Conservation (phyloP, 2,329 filamentous ascomycete genomes). For the Colletotrichum melonis region DNA sequence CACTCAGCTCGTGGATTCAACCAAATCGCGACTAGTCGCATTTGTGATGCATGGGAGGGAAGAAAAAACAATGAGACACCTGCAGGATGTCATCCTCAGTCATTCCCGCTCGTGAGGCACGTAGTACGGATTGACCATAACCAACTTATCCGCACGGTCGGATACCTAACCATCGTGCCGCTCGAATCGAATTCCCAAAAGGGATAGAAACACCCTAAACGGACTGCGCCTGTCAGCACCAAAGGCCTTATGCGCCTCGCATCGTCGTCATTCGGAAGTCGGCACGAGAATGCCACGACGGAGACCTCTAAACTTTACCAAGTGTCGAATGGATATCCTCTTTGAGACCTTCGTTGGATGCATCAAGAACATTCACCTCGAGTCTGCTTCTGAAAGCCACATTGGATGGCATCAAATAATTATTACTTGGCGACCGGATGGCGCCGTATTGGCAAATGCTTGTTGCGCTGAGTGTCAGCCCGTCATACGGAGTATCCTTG, state of each 20-base stretch:
- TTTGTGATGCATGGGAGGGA: background rate
- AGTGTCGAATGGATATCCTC: background rate
- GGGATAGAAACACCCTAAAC: slow-evolving; percentile 22
- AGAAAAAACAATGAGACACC: background rate
- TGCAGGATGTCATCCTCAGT: background rate
- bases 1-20: background rate
- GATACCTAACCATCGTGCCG: background rate
- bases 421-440: background rate
- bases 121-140: background rate
- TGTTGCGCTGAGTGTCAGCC: background rate
- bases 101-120: background rate
- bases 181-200: slow-evolving; percentile 41
- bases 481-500: background rate
- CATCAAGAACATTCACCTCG: background rate
- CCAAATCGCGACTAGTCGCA: background rate
- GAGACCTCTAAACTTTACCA: background rate
- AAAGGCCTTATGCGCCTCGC: background rate
- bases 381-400: background rate
- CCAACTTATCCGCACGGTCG: background rate
- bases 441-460: background rate
- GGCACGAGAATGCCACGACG: slow-evolving; percentile 5
- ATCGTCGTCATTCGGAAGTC: slow-evolving; percentile 7
- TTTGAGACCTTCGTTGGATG: background rate
- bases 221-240: slow-evolving; percentile 1
- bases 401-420: background rate